Base-by-base conservation (phyloP, 768 basidiomycete species). In the Xerocomellus dryophilus region DNA sequence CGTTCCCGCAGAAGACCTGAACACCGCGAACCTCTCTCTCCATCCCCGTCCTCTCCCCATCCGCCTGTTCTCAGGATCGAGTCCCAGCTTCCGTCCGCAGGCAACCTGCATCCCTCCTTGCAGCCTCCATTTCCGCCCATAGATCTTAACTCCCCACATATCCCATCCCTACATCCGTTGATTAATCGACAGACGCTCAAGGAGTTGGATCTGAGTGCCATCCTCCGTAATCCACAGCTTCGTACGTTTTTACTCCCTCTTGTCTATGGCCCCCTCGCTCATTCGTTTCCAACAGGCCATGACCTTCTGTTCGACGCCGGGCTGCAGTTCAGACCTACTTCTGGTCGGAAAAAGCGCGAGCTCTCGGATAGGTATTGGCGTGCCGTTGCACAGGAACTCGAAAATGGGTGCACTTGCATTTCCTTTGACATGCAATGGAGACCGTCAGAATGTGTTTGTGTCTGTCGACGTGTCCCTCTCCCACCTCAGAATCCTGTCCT, bases 251-350 rank as follows among this genome's bases (percentile, higher is more conserved):
- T 52, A 25, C 44, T 52, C 55, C 45, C 56, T 53, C 53, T 4
- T 46, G 3, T 41, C 10, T 7, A 1, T 12, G 18, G 8, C 31
- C 34, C 7, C 21, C n/a, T 18, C 27, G 7, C 51, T 54, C 39
- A 58, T 47, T 47, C 51, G 38, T 47, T 12, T 50, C 49, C 39
- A 53, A 51, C 63, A 92, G 90, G 90, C 32, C 93, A 96, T 62
- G 93, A 95, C 71, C 78, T 95, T 56, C 81, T 95, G 60, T 94
- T 95, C 60, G 93, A 96, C 58, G 80, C 89, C 17, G 85, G 85
- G 15, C 74, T 93, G 14, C 90, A 92, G 68, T 92, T 92, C 70
- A 81, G 88, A 40, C 88, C 89, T 11, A 85, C 85, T 1, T 78
- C 81, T n/a, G 82, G 82, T 58, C 82, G 85, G 38, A 82, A 85